Percentiles rank a stretch among this genome's conserved stretches.
phyloP scores from a whole-genome alignment of 208 protist genomes.

The Crithidia bombi region DNA sequence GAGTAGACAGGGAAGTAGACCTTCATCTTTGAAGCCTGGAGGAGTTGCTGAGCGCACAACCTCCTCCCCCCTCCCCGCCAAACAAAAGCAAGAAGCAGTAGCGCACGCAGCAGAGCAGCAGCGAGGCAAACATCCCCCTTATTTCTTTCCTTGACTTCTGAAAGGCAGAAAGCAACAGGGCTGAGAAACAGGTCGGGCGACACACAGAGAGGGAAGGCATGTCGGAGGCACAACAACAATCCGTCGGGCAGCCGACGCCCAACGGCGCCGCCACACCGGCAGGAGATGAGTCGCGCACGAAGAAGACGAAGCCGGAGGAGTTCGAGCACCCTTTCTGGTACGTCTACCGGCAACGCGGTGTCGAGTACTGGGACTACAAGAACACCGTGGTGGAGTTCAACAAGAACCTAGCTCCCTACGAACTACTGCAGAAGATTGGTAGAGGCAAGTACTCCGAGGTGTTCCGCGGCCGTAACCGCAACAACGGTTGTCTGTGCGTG shows the following conservation, averaged over 20 bases:
- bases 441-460: conserved; percentile 99
- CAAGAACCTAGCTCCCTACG: conserved; percentile 94
- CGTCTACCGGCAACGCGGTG: conserved; percentile 72
- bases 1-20: neutral
- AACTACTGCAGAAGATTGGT: conserved; percentile 96
- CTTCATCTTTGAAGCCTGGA: no score
- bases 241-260: neutral
- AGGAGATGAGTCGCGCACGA: conserved; percentile 19
- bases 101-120: no score
- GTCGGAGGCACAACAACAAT: conserved; percentile 7
- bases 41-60: no score
- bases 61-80: no score
- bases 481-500: conserved; percentile 93
- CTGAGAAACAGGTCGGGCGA: no score
- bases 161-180: no score
- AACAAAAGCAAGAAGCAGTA: no score
- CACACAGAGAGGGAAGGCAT: no score
- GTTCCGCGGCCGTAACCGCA: conserved; percentile 95
- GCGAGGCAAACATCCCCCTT: no score
- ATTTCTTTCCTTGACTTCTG: no score
- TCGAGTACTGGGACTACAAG: conserved; percentile 96
- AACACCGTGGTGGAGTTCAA: conserved; percentile 78
- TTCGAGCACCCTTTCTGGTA: conserved; percentile 82
- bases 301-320: conserved; percentile 34
- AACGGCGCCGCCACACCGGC: neutral